phyloP scores from a whole-genome alignment of 2,329 filamentous ascomycete genomes.

The Alternaria angustiovoidea region DNA sequence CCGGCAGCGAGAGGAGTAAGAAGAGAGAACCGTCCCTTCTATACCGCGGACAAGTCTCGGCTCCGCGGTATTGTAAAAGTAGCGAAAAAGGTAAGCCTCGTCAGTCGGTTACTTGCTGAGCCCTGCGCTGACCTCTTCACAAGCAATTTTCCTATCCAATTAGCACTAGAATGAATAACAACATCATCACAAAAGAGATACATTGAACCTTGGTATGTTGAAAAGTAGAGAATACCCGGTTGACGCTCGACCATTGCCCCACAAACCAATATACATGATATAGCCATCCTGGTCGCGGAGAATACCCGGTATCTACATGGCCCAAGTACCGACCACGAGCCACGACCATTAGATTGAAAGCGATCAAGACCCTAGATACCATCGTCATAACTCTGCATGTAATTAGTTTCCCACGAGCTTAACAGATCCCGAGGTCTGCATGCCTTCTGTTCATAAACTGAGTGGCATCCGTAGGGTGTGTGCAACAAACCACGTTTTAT shows the following conservation, averaged over 20 bases:
- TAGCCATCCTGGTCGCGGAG: constrained; percentile 5
- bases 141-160: background rate
- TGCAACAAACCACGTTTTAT: background rate
- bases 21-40: background rate
- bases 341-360: constrained; percentile 4
- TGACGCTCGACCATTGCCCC: background rate
- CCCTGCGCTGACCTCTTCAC: background rate
- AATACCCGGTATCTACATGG: constrained; percentile 15
- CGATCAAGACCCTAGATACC: background rate
- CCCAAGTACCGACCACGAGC: constrained; percentile 7
- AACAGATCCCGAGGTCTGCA: background rate
- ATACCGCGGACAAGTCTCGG: background rate
- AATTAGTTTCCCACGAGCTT: background rate
- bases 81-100: background rate
- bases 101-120: background rate
- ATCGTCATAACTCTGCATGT: background rate
- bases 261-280: constrained; percentile 12
- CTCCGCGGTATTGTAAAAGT: background rate
- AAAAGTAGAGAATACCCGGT: background rate
- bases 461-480: background rate
- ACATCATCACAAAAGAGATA: background rate
- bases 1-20: background rate
- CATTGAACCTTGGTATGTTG: background rate
- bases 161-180: background rate
- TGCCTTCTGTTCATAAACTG: background rate